phyloP scores from a whole-genome alignment of 805 yeast species.

The Starmera amethionina region DNA sequence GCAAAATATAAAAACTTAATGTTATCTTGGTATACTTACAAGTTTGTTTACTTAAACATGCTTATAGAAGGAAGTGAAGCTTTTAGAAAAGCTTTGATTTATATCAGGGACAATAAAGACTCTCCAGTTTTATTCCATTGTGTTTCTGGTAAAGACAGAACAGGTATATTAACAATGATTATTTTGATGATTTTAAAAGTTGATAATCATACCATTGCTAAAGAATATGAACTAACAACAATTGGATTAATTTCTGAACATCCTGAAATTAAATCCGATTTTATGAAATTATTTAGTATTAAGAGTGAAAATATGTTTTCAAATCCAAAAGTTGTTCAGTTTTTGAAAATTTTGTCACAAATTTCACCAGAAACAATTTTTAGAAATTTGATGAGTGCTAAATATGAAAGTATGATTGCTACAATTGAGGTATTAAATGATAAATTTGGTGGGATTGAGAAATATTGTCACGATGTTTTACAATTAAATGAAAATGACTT shows the following conservation, averaged over 20 bases:
- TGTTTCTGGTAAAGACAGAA: constrained; percentile 82
- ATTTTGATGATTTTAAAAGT: constrained; percentile 56
- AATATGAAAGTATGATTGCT: constrained; percentile 61
- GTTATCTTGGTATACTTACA: constrained; percentile 53
- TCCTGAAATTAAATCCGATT: constrained; percentile 12
- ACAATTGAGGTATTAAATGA: constrained; percentile 43
- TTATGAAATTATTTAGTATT: no score
- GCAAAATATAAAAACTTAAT: constrained; percentile 41
- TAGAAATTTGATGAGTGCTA: constrained; percentile 48
- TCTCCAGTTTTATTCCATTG: constrained; percentile 59
- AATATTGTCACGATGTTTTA: constrained; percentile 34
- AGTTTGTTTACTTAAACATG: constrained; percentile 51
- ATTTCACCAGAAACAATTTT: constrained; percentile 38
- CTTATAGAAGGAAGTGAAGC: constrained; percentile 37
- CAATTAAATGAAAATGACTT: constrained; percentile 38
- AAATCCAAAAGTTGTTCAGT: no score
- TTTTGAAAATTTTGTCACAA: no score
- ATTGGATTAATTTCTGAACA: constrained; percentile 47
- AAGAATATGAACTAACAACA: constrained; percentile 71
- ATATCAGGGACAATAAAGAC: constrained; percentile 44
- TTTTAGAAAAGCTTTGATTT: constrained; percentile 40
- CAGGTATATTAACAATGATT: constrained; percentile 67
- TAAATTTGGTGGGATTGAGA: constrained; percentile 44
- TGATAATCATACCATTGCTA: constrained; percentile 51
- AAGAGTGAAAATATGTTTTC: constrained; percentile 1